Evolutionary conservation across 495 filamentous ascomycete genomes (phyloP), one percentile per base, ranked within the genome.

Genomic region (Collariella sp.): DNA sequence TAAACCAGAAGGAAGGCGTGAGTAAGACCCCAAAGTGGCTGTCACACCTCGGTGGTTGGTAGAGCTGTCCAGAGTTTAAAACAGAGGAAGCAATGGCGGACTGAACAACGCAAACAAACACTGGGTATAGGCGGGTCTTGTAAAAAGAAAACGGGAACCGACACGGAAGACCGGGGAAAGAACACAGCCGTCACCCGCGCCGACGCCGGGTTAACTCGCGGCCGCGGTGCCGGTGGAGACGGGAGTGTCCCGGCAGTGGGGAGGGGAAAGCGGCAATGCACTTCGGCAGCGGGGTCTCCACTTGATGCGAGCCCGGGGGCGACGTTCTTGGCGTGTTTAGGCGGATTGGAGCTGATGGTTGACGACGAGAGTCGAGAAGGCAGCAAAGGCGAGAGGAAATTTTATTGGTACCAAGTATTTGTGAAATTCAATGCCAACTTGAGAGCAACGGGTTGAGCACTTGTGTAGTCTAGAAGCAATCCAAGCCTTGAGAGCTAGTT

Each of bases 251-350:
- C 63, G 58, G 58, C 24, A 54, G 58, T 56, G 58, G 50, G 47
- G 57, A 41, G 52, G 49, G 48, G 56, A 46, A 62, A 57, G 54
- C 61, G 63, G 63, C 65, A 67, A 22, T 62, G 26, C 24, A 51
- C 23, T n/a, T 57, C 61, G 58, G 63, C 63, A 65, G 46, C 59
- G 56, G 57, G 56, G 56, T 43, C 50, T 35, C 58, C 38, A 54
- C 52, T 16, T 16, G 38, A 33, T 31, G 52, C 34, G 31, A 46
- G 22, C n/a, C 48, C 36, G 23, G 36, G 5, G 7, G 35, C n/a
- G 7, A 34, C 22, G 11, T 11, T 42, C 48, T 55, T 50, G 33
- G 46, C 57, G 35, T 19, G 26, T 31, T 9, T 5, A 31, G 26
- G 4, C 9, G 26, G 26, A 9, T 31, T 31, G 26, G 26, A 31